Evolutionary conservation across 1,139 yeast genomes (phyloP), one percentile per base, ranked within the genome.

Genomic region (Nakaseomyces bracarensis): DNA sequence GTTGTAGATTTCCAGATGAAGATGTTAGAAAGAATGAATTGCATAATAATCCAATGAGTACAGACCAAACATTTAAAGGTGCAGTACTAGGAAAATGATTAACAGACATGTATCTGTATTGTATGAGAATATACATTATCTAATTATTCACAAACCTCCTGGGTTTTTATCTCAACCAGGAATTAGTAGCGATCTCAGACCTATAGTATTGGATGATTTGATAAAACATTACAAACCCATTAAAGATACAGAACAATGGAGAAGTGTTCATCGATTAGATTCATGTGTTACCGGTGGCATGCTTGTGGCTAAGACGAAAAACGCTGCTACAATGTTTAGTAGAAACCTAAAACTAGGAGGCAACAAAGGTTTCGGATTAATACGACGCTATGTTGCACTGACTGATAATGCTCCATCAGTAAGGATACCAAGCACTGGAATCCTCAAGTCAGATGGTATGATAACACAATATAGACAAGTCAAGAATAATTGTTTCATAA

Each of bases 231-330:
- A 13, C 13, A 13, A 2, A 14, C 9, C 8, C 13, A 13, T 20
- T 13, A 8, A 4, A 11, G 28, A 25, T 9, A 25, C 42, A 5
- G 19, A 15, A 10, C 49, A 47, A 8, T 52, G 57, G 44, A 49
- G 57, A 37, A 53, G 55, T 7, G 63, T 67, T 0, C 69, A 66
- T 36, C 51, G 70, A 38, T 45, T 67, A 14, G 71, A 67, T 43
- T 53, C 52, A 20, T 46, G 52, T 38, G 70, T 65, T 11, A 60
- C 69, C n/a, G 71, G 71, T 14, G 69, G 69, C 0, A 43, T 65
- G 36, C 50, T 67, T 3, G 38, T 66, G 2, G 64, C 69, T 2
- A 57, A 52, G 38, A 58, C 52, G 38, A 53, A 57, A 40, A 47
- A 45, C 9, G 51, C 63, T 0, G 68, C 69, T 1, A 52, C 46